Evolutionary conservation across 2,329 filamentous ascomycete species (phyloP), one percentile per base, ranked within the genome.

Genomic region (Alternaria postmessia): DNA sequence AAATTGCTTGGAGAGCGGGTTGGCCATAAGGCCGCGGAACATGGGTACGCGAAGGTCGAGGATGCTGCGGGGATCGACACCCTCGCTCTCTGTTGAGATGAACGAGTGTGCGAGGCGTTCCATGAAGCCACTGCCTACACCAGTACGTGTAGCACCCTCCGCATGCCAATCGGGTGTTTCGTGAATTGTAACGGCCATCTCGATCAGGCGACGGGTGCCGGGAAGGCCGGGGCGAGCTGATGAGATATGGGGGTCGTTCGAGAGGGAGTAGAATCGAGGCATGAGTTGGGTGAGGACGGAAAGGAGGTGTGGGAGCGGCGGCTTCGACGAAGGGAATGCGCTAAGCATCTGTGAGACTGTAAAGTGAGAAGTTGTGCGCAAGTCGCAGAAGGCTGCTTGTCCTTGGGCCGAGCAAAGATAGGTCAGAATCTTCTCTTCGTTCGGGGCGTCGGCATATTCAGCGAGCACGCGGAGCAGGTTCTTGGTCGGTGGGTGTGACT

Each of bases 1-100:
- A 75, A 98, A 99, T 75, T 97, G 89, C 75, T 90, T 91, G 11
- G 94, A 95, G 1, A 99, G 86, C 0, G 95, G 95, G 78, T 99
- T 99, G 63, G 93, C 90, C 95, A 99, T 99, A 43, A 99, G 84
- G 0, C 95, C 95, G 74, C 96, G 93, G 87, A 99, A 99, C 92
- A 99, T 97, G 70, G 95, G 95, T 5, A 98, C 84, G 69, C 92
- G 89, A 16, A 98, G 75, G 67, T 93, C 87, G 3, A 87, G 80
- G 24, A 81, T 71, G 32, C 75, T 67, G 52, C 74, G 69, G 11
- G 77, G 80, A 59, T 84, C 81, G 34, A 82, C 75, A 80, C 84
- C 49, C 81, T 84, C 80, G 34, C 84, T 80, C 75, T 92, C 88
- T 1, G 91, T 88, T 14, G 86, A 85, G 69, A 94, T 85, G 75